phyloP scores from a whole-genome alignment of 2,329 filamentous ascomycete genomes.

The Myriangium duriaei region DNA sequence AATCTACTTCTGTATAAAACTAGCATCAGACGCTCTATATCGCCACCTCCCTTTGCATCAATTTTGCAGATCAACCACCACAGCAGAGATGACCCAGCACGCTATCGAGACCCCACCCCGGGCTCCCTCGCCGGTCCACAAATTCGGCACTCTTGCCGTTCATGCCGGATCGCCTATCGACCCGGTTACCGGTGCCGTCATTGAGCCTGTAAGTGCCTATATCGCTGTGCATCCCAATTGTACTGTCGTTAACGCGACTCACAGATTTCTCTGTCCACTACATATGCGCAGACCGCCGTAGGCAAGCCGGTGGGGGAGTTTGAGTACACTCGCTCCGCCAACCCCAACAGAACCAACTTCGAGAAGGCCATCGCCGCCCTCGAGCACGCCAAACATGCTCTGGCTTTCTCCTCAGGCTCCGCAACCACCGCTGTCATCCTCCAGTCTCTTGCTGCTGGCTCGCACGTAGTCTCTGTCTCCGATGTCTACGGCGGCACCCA shows the following conservation, averaged over 20 bases:
- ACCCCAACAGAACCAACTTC: constrained; percentile 93
- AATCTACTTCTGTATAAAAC: no score
- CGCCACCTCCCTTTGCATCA: no score
- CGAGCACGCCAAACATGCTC: constrained; percentile 81
- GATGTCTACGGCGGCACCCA: constrained; percentile 98
- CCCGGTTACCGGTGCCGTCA: constrained; percentile 84
- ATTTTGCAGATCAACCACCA: no score
- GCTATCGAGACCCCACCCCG: constrained; percentile 62
- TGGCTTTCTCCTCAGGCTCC: constrained; percentile 89
- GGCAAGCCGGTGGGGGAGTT: constrained; percentile 78
- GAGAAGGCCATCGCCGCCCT: constrained; percentile 83
- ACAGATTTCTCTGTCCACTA: constrained; percentile 94
- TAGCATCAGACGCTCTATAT: no score
- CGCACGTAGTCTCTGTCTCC: constrained; percentile 89
- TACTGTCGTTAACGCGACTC: constrained; percentile 22
- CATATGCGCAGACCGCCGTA: constrained; percentile 81
- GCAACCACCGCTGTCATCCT: constrained; percentile 88
- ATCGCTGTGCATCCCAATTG: background rate
- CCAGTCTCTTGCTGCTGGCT: constrained; percentile 79
- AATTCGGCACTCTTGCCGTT: constrained; percentile 87
- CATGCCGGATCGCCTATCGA: constrained; percentile 89
- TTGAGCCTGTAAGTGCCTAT: constrained; percentile 50
- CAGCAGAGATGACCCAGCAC: constrained; percentile 26
- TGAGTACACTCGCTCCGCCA: constrained; percentile 87
- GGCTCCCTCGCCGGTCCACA: constrained; percentile 59